Conservation (phyloP, 176 grass and related monocot species). For the Aegilops speltoides region DNA sequence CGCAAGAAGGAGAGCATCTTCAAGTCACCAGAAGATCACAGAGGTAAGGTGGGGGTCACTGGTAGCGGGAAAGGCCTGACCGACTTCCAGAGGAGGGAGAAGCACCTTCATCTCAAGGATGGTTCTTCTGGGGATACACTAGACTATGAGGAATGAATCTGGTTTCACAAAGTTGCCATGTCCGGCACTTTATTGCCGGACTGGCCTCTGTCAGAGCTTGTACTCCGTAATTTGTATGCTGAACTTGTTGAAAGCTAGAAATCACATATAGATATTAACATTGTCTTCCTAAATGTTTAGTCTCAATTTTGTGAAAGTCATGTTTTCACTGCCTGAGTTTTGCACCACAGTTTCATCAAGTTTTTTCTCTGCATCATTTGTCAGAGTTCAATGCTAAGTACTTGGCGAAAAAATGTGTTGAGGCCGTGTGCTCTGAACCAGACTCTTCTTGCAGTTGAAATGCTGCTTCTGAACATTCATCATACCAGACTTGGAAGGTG, state of each 20-base stretch:
- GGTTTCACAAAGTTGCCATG: conserved; percentile 23
- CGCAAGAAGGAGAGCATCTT: conserved; percentile 97
- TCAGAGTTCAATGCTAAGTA: not conserved
- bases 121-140: conserved; percentile 39
- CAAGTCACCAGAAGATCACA: conserved; percentile 96
- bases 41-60: conserved; percentile 94
- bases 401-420: not conserved
- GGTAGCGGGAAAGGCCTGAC: conserved; percentile 96
- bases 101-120: conserved; percentile 89
- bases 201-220: not conserved
- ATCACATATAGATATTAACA: conserved; percentile 17
- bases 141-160: conserved; percentile 57
- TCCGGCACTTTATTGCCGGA: not conserved
- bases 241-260: conserved; percentile 28
- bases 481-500: not conserved
- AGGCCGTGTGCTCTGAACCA: not conserved
- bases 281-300: not conserved
- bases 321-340: not conserved
- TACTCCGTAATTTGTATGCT: conserved; percentile 10
- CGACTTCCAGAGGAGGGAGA: conserved; percentile 96
- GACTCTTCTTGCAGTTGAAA: conserved; percentile 22
- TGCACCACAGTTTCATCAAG: not conserved
- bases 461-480: conserved; percentile 5
- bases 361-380: not conserved
- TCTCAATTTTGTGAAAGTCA: not conserved